phyloP scores from a whole-genome alignment of 495 filamentous ascomycete species.

The Cryomyces antarcticus region DNA sequence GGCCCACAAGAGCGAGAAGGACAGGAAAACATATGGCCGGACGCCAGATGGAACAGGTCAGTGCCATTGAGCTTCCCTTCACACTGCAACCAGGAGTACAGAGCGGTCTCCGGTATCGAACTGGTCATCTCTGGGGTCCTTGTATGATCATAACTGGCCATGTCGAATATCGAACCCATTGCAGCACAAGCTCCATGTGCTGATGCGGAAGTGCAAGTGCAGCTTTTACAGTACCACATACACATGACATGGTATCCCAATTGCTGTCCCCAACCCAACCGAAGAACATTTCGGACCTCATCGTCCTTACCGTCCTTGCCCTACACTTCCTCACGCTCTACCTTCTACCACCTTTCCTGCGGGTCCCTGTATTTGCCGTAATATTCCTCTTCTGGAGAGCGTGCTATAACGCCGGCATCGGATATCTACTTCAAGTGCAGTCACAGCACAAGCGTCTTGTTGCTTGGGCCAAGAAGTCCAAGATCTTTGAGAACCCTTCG shows the following conservation, averaged over 20 bases:
- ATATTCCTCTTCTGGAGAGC: slow-evolving; percentile 84
- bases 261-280: slow-evolving; percentile 85
- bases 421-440: slow-evolving; percentile 71
- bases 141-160: too few relatives aligned
- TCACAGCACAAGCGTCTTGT: slow-evolving; percentile 74
- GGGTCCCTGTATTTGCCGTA: slow-evolving; percentile 54
- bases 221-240: slow-evolving; percentile 94
- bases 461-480: slow-evolving; percentile 66
- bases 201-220: background rate
- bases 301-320: slow-evolving; percentile 65
- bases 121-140: background rate
- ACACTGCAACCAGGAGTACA: too few relatives aligned
- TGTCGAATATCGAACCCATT: too few relatives aligned
- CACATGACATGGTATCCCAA: slow-evolving; percentile 97
- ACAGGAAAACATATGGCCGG: slow-evolving; percentile 68
- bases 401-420: slow-evolving; percentile 85
- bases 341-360: slow-evolving; percentile 41
- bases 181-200: too few relatives aligned
- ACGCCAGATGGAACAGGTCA: slow-evolving; percentile 79
- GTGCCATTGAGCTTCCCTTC: slow-evolving; percentile 10
- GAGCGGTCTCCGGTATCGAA: background rate
- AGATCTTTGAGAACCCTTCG: slow-evolving; percentile 67
- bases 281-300: slow-evolving; percentile 73
- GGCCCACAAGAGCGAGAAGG: slow-evolving; percentile 29
- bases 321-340: slow-evolving; percentile 53